Evolutionary conservation across 2,329 filamentous ascomycete genomes (phyloP).

Genomic region (Endocalyx cinctus): DNA sequence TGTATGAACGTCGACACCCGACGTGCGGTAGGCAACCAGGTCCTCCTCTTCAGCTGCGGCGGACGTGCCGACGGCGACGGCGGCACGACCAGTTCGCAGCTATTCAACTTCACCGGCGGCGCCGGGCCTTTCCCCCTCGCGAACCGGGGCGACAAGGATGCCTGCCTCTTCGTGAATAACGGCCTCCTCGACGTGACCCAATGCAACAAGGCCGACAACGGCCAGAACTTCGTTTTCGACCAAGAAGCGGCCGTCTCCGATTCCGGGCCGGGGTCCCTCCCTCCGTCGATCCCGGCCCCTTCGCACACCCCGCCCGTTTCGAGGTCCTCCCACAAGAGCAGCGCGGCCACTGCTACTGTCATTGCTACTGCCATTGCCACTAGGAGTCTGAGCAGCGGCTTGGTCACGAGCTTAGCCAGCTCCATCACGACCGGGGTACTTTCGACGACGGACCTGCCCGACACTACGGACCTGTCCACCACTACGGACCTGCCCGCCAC

Average conservation of each 20-base stretch:
- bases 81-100: conserved; percentile 45
- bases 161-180: conserved; percentile 43
- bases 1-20: conserved; percentile 56
- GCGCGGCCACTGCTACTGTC: neutral
- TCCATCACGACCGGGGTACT: too few relatives aligned
- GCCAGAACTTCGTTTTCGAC: conserved; percentile 37
- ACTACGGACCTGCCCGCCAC: conserved; percentile 5
- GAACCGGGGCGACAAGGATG: conserved; percentile 40
- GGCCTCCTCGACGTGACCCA: conserved; percentile 38
- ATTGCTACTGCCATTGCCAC: too few relatives aligned
- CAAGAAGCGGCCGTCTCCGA: conserved; percentile 1
- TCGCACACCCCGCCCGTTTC: neutral
- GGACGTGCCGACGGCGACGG: conserved; percentile 52
- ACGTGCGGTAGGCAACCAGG: conserved; percentile 45
- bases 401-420: too few relatives aligned
- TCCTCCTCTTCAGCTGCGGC: conserved; percentile 54
- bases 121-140: conserved; percentile 37
- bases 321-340: neutral
- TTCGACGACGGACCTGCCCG: neutral
- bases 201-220: conserved; percentile 35
- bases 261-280: neutral
- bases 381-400: too few relatives aligned
- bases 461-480: conserved; percentile 2
- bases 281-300: too few relatives aligned
- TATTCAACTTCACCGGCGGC: conserved; percentile 42